Percentiles rank a stretch among this genome's conserved stretches.
Conservation (phyloP, 2,329 filamentous ascomycete genomes). For the Monilinia aucupariae region DNA sequence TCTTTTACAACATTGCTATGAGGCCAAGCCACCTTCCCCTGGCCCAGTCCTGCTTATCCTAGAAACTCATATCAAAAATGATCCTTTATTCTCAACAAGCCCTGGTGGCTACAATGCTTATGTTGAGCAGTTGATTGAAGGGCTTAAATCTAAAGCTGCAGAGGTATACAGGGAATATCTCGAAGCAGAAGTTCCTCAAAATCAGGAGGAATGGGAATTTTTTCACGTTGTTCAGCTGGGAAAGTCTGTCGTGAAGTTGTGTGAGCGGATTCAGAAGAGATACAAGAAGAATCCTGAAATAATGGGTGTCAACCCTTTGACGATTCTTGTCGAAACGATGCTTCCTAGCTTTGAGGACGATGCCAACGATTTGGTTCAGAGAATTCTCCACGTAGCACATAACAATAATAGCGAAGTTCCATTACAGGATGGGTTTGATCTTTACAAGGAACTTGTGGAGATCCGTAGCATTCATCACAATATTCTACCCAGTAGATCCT, state of each 20-base stretch:
- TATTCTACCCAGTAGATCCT: conserved; percentile 65
- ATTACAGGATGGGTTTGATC: conserved; percentile 86
- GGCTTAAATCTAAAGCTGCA: conserved; percentile 66
- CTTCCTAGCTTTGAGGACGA: conserved; percentile 90
- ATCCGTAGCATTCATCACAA: conserved; percentile 76
- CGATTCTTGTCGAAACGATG: conserved; percentile 73
- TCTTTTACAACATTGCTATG: conserved; percentile 81
- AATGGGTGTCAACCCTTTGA: conserved; percentile 63
- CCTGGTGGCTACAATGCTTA: conserved; percentile 68
- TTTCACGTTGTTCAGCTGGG: conserved; percentile 85
- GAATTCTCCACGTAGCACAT: conserved; percentile 70
- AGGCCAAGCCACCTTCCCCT: conserved; percentile 76
- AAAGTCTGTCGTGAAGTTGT: conserved; percentile 76
- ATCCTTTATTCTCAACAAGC: conserved; percentile 68
- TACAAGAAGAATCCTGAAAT: conserved; percentile 85
- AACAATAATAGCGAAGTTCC: conserved; percentile 69
- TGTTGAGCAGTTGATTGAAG: conserved; percentile 63
- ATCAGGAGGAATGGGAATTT: conserved; percentile 82
- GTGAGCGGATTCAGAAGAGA: conserved; percentile 84
- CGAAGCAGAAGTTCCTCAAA: conserved; percentile 71
- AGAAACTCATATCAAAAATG: conserved; percentile 73
- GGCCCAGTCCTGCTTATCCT: conserved; percentile 73
- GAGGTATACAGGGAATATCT: conserved; percentile 77
- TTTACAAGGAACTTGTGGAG: conserved; percentile 83
- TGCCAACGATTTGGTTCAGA: conserved; percentile 74